Base-by-base conservation (phyloP, 805 yeast species). In the Spathaspora girioi region DNA sequence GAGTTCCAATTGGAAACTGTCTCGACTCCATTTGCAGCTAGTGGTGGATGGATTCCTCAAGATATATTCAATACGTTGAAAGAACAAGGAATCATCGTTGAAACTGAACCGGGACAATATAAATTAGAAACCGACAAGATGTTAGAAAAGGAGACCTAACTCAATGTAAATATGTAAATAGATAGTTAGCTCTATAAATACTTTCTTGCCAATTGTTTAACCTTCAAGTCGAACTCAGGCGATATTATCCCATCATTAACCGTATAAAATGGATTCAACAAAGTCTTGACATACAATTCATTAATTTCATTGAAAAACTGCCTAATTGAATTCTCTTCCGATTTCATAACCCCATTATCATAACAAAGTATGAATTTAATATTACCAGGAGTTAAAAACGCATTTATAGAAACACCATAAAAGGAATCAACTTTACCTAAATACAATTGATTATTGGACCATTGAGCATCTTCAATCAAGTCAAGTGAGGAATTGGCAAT, bases 1-100 rank as follows among this genome's bases (percentile, higher is more conserved):
- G 79, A 76, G 29, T 87, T 89, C 73, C 93, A 89, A 68, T 71
- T 80, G 56, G 83, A 81, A 58, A 69, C 87, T 45, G 78, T 86
- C 38, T 75, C 84, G 5, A 78, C 83, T 47, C 97, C 97, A 42
- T 92, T 90, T 68, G 86, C 89, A 29, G 93, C 93, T 45, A 87
- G 97, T 20, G 87, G 88, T 50, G 97, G 97, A 5, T 93, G 97
- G 97, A 80, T 94, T 51, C 97, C 98, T 15, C 97, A 90, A 64
- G 96, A 90, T 64, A 83, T 90, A 87, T 92, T 93, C 63, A 86
- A 82, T 32, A 80, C 80, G 46, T 75, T 89, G 60, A 68, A 83
- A 41, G 81, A 82, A 18, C 84, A 84, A 54, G 94, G 93, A 0
- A 75, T 86, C 51, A 74, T 93, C 51, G 82, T 62, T 17, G 66